A percentile compares a stretch with the other conserved stretches of the same genome.
phyloP scores from a whole-genome alignment of 108 stramenopile species.

The Discostella stelligeroides region DNA sequence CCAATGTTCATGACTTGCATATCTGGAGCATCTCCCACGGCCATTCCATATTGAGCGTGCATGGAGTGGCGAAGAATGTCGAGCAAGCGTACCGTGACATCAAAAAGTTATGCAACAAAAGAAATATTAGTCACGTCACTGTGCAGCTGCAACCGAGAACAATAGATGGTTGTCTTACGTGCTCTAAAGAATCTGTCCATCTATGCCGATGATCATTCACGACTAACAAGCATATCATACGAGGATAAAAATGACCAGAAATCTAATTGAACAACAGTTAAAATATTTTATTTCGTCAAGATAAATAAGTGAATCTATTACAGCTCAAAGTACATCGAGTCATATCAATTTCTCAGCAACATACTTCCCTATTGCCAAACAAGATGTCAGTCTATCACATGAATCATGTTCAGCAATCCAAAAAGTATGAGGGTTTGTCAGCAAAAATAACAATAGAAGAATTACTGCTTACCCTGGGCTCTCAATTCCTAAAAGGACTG shows the following conservation, averaged over 20 bases:
- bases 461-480: constrained; percentile 61
- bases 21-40: constrained; percentile 88
- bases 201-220: constrained; percentile 23
- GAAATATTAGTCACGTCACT: constrained; percentile 63
- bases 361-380: constrained; percentile 75
- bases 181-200: constrained; percentile 28
- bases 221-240: no score
- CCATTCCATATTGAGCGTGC: constrained; percentile 56
- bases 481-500: constrained; percentile 78
- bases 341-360: constrained; percentile 39
- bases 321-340: constrained; percentile 4
- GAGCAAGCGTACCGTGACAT: constrained; percentile 36
- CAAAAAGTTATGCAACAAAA: constrained; percentile 24
- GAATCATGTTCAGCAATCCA: no score
- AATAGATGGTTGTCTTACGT: constrained; percentile 52
- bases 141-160: constrained; percentile 57
- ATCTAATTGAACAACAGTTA: no score
- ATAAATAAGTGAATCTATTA: no score
- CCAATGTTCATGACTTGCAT: constrained; percentile 88
- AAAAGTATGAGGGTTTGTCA: background rate
- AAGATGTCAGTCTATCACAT: constrained; percentile 57
- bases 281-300: no score
- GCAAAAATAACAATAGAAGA: background rate
- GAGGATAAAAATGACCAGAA: no score
- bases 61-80: constrained; percentile 43